Base-by-base conservation (phyloP, 116 monocot genomes). In the Phalaenopsis hybrid region DNA sequence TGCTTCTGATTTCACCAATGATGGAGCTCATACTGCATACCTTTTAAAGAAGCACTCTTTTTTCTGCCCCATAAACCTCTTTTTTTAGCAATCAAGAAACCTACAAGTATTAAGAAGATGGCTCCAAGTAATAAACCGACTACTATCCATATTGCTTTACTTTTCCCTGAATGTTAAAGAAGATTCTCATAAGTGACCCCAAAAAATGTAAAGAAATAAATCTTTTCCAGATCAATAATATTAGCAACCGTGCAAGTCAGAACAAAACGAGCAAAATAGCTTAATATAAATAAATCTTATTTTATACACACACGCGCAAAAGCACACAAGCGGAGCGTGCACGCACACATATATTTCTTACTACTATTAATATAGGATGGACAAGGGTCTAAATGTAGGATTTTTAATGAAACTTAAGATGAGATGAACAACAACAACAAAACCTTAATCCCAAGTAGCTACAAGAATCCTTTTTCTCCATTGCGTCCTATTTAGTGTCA, bases 101-200 rank as follows among this genome's bases (percentile, higher is more conserved):
- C 89, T 15, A 74, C 28, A 55, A 86, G 58, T 61, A 85, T 78
- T 51, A 89, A 8, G 43, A 89, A 45, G 80, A 89, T 23, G 46
- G 16, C 89, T 41, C 85, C 89, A 75, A 87, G 70, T 13, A 76
- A 74, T 79, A 80, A 57, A 43, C 84, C 85, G 55, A 89, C 43
- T 74, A 89, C 34, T 73, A 91, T 91, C 89, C 89, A 89, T 55
- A 87, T 4, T 23, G 81, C 17, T 2, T 83, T 81, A 78, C 68
- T 82, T 25, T 70, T 81, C 41, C 83, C 90, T 90, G 82, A 77
- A 80, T 43, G 75, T 85, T 51, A 77, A 31, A 41, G 48, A 78
- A 74, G 74, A 13, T 4, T 73, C 69, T 79, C 12, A 70, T 74
- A 2, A 81, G 49, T 67, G 77, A 72, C 70, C 8, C 50, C 28